These are phyloP conservation scores for Hapsidospora chrysogenum DNA, from an alignment of 495 filamentous ascomycete species.

Conservation along the genomic window DNA sequence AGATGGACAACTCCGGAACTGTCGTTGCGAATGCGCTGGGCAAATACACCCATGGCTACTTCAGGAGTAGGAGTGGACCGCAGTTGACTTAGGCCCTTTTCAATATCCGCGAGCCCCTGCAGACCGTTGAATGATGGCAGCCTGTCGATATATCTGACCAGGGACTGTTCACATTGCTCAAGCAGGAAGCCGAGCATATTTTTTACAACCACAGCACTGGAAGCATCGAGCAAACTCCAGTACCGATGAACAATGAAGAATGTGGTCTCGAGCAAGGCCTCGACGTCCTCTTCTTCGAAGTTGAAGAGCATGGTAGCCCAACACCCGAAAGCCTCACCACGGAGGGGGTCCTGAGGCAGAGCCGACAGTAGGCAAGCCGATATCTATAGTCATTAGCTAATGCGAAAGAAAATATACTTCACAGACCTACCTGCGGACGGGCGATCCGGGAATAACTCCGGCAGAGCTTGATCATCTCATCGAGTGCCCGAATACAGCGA, in stretches of 20 bases:
- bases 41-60: slow-evolving; percentile 51
- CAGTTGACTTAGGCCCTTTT: slow-evolving; percentile 42
- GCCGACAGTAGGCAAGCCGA: slow-evolving; percentile 79
- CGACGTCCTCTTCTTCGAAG: slow-evolving; percentile 63
- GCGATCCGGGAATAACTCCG: slow-evolving; percentile 54
- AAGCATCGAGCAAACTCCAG: slow-evolving; percentile 50
- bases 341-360: slow-evolving; percentile 51
- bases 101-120: slow-evolving; percentile 45
- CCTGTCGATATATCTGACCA: slow-evolving; percentile 47
- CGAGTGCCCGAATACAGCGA: slow-evolving; percentile 63
- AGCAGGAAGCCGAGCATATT: slow-evolving; percentile 49
- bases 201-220: slow-evolving; percentile 37
- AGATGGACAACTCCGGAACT: slow-evolving; percentile 68
- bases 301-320: slow-evolving; percentile 66
- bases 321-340: slow-evolving; percentile 60
- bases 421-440: slow-evolving; percentile 58
- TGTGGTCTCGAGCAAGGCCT: slow-evolving; percentile 63
- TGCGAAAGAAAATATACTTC: slow-evolving; percentile 1
- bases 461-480: slow-evolving; percentile 69
- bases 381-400: slow-evolving; percentile 34
- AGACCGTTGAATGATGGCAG: slow-evolving; percentile 70
- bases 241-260: slow-evolving; percentile 72
- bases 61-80: slow-evolving; percentile 37
- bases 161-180: slow-evolving; percentile 34
- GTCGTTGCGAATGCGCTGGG: slow-evolving; percentile 59